These are phyloP conservation scores for Lachancea sp. DNA, from an alignment of 805 yeast species.

Conservation along the genomic window DNA sequence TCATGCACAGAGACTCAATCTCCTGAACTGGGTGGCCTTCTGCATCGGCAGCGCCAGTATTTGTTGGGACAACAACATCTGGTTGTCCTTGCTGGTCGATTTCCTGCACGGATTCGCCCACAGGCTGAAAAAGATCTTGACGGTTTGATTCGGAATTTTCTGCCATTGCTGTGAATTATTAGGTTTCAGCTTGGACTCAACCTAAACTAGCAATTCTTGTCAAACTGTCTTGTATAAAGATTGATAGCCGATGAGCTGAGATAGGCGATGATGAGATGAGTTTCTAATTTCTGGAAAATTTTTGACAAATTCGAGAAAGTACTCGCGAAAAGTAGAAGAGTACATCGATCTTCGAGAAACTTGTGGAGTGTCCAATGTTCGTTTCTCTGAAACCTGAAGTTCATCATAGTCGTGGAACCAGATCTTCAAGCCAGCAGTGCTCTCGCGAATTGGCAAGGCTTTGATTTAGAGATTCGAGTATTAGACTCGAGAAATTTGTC, in stretches of 20 bases:
- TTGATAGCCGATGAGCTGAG: background rate
- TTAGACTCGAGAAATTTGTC: too few species aligned
- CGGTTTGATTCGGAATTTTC: constrained; percentile 8
- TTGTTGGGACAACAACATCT: constrained; percentile 40
- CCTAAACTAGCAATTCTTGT: background rate
- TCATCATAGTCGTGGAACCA: too few species aligned
- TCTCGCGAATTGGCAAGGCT: too few species aligned
- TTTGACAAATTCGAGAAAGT: background rate
- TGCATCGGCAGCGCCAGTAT: constrained; percentile 75
- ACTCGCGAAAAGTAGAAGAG: background rate
- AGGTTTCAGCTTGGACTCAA: background rate
- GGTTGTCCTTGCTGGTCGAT: constrained; percentile 32
- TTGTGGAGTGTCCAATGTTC: background rate
- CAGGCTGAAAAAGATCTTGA: constrained; percentile 47
- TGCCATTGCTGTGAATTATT: constrained; percentile 7
- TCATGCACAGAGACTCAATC: constrained; percentile 92
- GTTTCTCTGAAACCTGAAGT: background rate
- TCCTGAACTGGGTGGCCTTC: constrained; percentile 95
- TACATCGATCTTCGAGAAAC: background rate
- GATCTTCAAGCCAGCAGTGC: too few species aligned
- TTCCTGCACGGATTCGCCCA: constrained; percentile 53
- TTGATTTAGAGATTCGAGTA: too few species aligned
- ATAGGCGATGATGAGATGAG: background rate
- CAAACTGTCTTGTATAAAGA: background rate
- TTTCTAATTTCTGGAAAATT: background rate